Conservation (phyloP, 75 land plant genomes). For the Chamaecyparis obtusa region DNA sequence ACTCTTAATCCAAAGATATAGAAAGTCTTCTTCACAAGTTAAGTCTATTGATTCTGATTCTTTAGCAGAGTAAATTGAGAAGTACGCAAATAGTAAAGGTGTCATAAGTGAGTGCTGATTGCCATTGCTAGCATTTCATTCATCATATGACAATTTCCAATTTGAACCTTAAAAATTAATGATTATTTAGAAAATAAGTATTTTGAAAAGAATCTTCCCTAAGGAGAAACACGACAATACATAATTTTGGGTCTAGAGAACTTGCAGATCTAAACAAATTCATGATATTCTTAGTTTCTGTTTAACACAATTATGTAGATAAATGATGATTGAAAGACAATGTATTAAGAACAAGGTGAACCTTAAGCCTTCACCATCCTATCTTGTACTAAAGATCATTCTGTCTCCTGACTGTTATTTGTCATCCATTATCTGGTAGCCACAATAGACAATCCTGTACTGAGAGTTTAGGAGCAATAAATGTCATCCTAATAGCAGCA, state of each 20-base stretch:
- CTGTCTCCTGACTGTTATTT: background rate
- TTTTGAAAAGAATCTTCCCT: background rate
- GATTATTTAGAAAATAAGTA: background rate
- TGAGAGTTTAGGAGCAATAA: background rate
- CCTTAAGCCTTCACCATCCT: background rate
- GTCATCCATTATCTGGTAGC: background rate
- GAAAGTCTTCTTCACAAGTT: background rate
- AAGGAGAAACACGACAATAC: background rate
- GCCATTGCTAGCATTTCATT: background rate
- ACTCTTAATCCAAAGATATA: background rate
- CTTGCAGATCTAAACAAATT: background rate
- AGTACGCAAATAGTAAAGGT: background rate
- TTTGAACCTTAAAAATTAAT: background rate
- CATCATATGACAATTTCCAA: background rate
- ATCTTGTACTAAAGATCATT: background rate
- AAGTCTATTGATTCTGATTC: background rate
- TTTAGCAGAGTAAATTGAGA: background rate
- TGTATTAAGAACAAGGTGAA: background rate
- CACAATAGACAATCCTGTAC: background rate
- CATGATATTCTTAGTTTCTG: background rate
- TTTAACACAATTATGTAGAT: background rate
- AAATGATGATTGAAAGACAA: background rate
- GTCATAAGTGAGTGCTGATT: background rate
- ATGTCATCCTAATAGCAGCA: background rate
- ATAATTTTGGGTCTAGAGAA: conserved; percentile 3